Evolutionary conservation across 768 basidiomycete species (phyloP).

Genomic region (Pulveroboletus ravenelii): DNA sequence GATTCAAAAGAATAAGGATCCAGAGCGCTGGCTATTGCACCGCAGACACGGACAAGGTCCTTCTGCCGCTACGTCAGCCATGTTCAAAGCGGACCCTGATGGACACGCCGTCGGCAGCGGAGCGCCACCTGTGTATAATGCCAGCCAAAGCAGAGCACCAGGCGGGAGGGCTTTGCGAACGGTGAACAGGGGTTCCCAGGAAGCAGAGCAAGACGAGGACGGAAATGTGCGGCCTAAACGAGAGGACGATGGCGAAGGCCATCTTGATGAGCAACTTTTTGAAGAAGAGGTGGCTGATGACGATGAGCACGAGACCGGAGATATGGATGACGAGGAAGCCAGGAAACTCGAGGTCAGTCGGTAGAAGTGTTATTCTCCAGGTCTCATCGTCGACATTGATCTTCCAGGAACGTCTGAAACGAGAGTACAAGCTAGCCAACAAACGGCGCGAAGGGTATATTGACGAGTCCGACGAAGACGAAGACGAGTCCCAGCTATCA

Average conservation of each 20-base stretch:
- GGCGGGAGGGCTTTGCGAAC: constrained; percentile 62
- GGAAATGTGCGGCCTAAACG: constrained; percentile 49
- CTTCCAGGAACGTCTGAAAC: constrained; percentile 73
- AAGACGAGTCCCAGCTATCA: constrained; percentile 53
- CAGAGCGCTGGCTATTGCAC: constrained; percentile 64
- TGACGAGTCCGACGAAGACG: constrained; percentile 73
- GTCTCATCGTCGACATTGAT: background rate
- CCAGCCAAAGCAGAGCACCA: constrained; percentile 58
- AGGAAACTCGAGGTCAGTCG: constrained; percentile 70
- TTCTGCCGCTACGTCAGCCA: constrained; percentile 59
- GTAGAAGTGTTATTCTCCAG: background rate
- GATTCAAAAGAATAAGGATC: constrained; percentile 70
- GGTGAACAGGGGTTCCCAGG: constrained; percentile 62
- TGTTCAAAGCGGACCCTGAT: constrained; percentile 64
- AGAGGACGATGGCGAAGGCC: constrained; percentile 72
- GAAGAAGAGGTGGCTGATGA: constrained; percentile 87
- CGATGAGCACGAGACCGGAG: constrained; percentile 71
- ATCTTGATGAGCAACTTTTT: constrained; percentile 75
- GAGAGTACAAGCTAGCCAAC: constrained; percentile 75
- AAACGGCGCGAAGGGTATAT: constrained; percentile 64
- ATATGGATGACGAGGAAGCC: constrained; percentile 78
- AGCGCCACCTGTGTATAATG: constrained; percentile 44
- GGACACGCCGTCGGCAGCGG: constrained; percentile 38
- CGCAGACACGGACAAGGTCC: constrained; percentile 54
- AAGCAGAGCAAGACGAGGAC: constrained; percentile 65